These are phyloP conservation scores for Coprinopsis marcescibilis DNA, from an alignment of 768 basidiomycete species.

Conservation along the genomic window DNA sequence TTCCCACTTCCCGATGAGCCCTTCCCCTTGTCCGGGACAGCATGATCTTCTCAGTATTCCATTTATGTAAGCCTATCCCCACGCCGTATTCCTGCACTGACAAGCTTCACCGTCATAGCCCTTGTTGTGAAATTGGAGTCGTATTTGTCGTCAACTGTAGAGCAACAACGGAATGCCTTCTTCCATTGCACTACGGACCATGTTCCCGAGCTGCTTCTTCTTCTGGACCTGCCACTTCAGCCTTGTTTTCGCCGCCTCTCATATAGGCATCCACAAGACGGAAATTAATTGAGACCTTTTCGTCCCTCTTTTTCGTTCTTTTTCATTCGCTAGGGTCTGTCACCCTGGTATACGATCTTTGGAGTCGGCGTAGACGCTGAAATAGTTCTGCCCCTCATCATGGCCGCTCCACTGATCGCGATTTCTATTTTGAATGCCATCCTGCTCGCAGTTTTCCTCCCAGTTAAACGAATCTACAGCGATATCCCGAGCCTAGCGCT, in stretches of 20 bases:
- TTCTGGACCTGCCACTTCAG: background rate
- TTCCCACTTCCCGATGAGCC: background rate
- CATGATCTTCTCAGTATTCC: background rate
- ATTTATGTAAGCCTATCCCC: background rate
- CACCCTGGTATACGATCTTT: background rate
- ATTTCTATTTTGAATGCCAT: background rate
- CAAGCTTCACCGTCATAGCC: background rate
- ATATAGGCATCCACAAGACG: no score
- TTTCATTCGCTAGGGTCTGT: background rate
- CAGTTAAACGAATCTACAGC: conserved; percentile 2
- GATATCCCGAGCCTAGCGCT: conserved; percentile 52
- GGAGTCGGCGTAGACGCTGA: background rate
- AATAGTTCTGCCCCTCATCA: background rate
- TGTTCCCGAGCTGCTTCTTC: background rate
- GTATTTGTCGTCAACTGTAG: background rate
- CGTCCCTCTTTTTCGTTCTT: background rate
- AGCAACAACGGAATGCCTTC: background rate
- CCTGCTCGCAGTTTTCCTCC: background rate
- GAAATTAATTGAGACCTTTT: background rate
- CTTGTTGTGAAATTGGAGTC: conserved; percentile 1
- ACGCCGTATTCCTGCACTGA: background rate
- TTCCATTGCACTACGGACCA: background rate
- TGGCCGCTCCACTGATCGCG: background rate
- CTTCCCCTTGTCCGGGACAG: background rate
- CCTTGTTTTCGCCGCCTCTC: no score